A percentile compares a stretch with the other conserved stretches of the same genome.
Conservation (phyloP, 192 early-diverging fungal genomes). For the Linnemannia exigua region DNA sequence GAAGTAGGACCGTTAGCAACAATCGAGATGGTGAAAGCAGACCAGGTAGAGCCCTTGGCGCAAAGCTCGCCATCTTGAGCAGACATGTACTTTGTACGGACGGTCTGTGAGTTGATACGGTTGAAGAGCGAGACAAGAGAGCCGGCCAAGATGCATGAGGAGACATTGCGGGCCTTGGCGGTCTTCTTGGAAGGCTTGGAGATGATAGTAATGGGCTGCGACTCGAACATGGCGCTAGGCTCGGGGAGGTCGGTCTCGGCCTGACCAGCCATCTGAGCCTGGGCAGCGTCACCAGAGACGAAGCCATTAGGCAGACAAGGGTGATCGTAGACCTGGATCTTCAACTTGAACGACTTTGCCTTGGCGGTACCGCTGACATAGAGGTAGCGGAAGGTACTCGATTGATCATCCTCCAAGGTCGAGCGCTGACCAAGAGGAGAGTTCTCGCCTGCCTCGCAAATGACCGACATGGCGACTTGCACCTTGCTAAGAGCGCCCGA, state of each 20-base stretch:
- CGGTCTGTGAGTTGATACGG: constrained; percentile 93
- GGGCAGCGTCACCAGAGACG: constrained; percentile 22
- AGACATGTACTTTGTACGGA: constrained; percentile 87
- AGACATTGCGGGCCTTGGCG: constrained; percentile 83
- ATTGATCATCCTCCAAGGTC: constrained; percentile 65
- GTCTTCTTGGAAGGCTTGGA: constrained; percentile 96
- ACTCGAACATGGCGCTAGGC: constrained; percentile 74
- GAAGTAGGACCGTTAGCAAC: constrained; percentile 45
- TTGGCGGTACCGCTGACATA: constrained; percentile 86
- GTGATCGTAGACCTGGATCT: constrained; percentile 69
- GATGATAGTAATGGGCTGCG: constrained; percentile 84
- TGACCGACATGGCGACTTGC: constrained; percentile 73
- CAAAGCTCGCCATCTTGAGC: constrained; percentile 69
- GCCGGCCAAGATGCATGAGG: constrained; percentile 82
- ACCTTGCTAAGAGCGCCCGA: constrained; percentile 67
- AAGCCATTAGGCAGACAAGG: constrained; percentile 50
- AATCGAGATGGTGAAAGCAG: constrained; percentile 69
- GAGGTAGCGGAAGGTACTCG: constrained; percentile 80
- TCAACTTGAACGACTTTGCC: constrained; percentile 82
- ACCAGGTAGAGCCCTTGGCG: constrained; percentile 73
- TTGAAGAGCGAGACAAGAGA: constrained; percentile 89
- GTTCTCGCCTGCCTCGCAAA: constrained; percentile 71
- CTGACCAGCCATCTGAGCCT: constrained; percentile 19
- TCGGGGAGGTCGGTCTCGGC: constrained; percentile 45
- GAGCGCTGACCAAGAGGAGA: constrained; percentile 64